These are phyloP conservation scores for Trichoderma breve DNA, from an alignment of 2,329 filamentous ascomycete genomes.

Conservation along the genomic window DNA sequence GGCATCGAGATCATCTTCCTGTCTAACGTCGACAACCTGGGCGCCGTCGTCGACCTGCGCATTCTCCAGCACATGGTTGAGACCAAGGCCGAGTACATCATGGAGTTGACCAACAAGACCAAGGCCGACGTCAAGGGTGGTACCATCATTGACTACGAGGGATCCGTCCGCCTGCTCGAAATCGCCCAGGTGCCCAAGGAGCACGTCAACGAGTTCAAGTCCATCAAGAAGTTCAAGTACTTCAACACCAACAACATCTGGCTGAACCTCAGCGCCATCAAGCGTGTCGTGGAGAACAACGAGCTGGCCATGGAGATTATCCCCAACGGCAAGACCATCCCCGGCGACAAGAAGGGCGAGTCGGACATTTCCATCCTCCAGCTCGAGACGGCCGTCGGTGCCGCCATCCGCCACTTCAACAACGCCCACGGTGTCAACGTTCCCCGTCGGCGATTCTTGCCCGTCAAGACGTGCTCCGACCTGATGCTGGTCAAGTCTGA, in stretches of 20 bases:
- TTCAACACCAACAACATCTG: conserved; percentile 99
- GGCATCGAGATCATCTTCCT: conserved; percentile 98
- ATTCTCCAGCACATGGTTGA: conserved; percentile 99
- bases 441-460: conserved; percentile 94
- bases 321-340: conserved; percentile 97
- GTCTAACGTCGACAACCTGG: conserved; percentile 98
- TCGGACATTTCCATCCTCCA: conserved; percentile 96
- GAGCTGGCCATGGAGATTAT: conserved; percentile 99
- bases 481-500: conserved; percentile 99
- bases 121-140: conserved; percentile 99
- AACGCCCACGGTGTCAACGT: conserved; percentile 99
- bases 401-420: conserved; percentile 97
- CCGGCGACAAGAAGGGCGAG: conserved; percentile 99
- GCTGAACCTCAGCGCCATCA: conserved; percentile 96
- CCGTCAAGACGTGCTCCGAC: conserved; percentile 99
- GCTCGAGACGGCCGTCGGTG: conserved; percentile 97
- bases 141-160: conserved; percentile 99
- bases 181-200: conserved; percentile 99
- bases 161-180: conserved; percentile 92
- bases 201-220: conserved; percentile 99
- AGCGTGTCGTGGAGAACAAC: conserved; percentile 97
- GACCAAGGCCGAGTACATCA: conserved; percentile 96
- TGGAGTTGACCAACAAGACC: conserved; percentile 99
- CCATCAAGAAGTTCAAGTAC: conserved; percentile 99
- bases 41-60: conserved; percentile 94